A percentile compares a stretch with the other conserved stretches of the same genome.
Evolutionary conservation across 176 grass and related monocot species (phyloP).

Genomic region (Coix lacrymajobi): DNA sequence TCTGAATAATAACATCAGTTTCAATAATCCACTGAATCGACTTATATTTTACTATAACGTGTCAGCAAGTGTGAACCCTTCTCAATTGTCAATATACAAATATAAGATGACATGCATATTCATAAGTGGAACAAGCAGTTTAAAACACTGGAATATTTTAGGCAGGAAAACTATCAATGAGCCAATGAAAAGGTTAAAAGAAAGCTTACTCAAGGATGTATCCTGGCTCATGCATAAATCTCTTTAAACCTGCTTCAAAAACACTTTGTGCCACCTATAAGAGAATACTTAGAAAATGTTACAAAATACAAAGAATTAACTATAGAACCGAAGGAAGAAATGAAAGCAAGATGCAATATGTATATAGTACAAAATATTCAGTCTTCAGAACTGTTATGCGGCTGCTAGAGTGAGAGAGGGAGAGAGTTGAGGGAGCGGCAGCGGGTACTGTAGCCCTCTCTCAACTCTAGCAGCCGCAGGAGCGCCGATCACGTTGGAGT

Average conservation of each 20-base stretch:
- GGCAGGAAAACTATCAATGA: neutral
- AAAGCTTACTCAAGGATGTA: constrained; percentile 88
- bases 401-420: too few species aligned
- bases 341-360: constrained; percentile 1
- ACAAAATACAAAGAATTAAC: neutral
- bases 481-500: too few species aligned
- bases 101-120: neutral
- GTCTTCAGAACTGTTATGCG: too few species aligned
- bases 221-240: constrained; percentile 88
- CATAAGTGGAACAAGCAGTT: neutral
- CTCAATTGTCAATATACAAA: constrained; percentile 20
- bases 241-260: constrained; percentile 95
- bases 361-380: neutral
- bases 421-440: too few species aligned
- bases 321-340: neutral
- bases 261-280: constrained; percentile 88
- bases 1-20: constrained; percentile 45
- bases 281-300: constrained; percentile 10
- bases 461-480: too few species aligned
- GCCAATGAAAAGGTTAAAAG: neutral
- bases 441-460: too few species aligned
- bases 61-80: neutral
- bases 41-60: neutral
- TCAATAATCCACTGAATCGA: constrained; percentile 10
- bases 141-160: neutral